Evolutionary conservation across 768 basidiomycete genomes (phyloP), one percentile per base, ranked within the genome.

Genomic region (Strobilomyces confusus): DNA sequence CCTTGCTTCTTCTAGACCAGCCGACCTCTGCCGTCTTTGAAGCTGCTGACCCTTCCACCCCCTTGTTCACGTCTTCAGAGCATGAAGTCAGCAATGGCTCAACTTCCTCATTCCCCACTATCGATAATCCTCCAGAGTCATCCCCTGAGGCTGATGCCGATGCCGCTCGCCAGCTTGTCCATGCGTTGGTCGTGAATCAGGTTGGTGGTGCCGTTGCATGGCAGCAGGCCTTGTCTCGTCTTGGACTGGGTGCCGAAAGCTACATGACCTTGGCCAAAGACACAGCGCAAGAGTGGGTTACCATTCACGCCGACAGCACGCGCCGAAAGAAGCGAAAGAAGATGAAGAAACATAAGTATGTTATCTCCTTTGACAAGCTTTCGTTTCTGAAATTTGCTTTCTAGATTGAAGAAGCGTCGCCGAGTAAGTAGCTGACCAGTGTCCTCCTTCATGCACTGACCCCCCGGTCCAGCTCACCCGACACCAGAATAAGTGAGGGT

Each of bases 301-400:
- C 81, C 41, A 78, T 89, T 15, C 70, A 83, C 67, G 76, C 89
- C 73, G 91, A 92, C 62, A 92, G 90, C 60, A 83, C 82, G 26
- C 88, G 86, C 76, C 81, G 90, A 69, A 93, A 93, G 78, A 79
- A 83, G 61, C 77, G 83, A 77, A 88, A 84, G 83, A 95, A 95
- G 84, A 95, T 95, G 86, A 92, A 87, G 80, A 95, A 94, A 74
- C 93, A 95, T 71, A 95, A 95, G 92, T 92, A 65, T 71, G 89
- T 78, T 4, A 25, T 25, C 23, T 49, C 9, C 40, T 41, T 49
- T 53, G 33, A 46, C 36, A 15, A 19, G 52, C 52, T 49, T 44
- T 41, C 4, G 14, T 47, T 51, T 54, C 42, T 65, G 25, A 65
- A 33, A 6, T 41, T n/a, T 20, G 20, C 15, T 40, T 45, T 58